Conservation (phyloP, 768 basidiomycete genomes). For the Holtermannia corniformis region DNA sequence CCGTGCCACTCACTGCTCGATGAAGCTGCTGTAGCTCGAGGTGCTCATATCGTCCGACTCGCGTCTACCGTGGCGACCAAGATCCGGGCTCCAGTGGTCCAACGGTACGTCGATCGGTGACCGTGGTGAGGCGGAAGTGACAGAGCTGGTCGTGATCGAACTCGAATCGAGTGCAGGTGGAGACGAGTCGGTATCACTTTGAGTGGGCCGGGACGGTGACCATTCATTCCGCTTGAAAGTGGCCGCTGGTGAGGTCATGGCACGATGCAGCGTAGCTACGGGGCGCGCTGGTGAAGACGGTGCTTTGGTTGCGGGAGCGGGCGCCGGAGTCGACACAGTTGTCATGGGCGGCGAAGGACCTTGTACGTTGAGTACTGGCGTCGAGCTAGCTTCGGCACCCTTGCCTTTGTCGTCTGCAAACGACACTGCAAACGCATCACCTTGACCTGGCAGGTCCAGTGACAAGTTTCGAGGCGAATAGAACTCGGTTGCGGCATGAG, state of each 20-base stretch:
- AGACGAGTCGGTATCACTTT: constrained; percentile 2
- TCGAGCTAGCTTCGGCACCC: too few relatives aligned
- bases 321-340: not conserved
- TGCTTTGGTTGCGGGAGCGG: not conserved
- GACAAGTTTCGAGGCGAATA: constrained; percentile 27
- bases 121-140: not conserved
- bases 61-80: not conserved
- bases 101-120: not conserved
- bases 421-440: too few relatives aligned
- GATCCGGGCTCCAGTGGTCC: not conserved
- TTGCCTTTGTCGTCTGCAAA: too few relatives aligned
- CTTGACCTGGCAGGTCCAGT: constrained; percentile 3
- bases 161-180: constrained; percentile 5
- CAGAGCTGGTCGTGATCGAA: constrained; percentile 1
- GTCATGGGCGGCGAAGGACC: constrained; percentile 15
- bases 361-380: constrained; percentile 14
- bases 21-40: constrained; percentile 30
- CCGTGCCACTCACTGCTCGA: constrained; percentile 35
- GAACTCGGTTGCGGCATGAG: constrained; percentile 27
- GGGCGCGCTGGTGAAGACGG: not conserved
- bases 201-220: constrained; percentile 1
- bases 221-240: constrained; percentile 1
- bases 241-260: not conserved
- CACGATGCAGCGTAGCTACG: not conserved
- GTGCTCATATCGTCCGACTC: constrained; percentile 11